phyloP scores from a whole-genome alignment of 805 yeast species.

The Danielia oregonensis region DNA sequence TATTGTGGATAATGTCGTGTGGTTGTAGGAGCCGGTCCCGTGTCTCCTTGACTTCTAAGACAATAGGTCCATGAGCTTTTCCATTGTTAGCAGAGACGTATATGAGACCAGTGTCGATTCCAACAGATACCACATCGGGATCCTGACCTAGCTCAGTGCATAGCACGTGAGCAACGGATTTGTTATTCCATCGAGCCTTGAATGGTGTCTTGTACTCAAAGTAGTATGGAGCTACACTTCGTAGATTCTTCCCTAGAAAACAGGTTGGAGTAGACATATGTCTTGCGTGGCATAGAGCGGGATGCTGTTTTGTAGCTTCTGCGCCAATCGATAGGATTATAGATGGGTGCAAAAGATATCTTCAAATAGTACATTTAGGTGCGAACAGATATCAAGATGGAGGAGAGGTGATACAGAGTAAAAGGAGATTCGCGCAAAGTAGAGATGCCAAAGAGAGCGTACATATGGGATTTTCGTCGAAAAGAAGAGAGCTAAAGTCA shows the following conservation, averaged over 20 bases:
- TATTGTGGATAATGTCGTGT: constrained; percentile 28
- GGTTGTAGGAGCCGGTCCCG: constrained; percentile 5
- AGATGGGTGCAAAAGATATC: neutral
- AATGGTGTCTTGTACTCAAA: constrained; percentile 27
- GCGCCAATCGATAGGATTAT: too few species aligned
- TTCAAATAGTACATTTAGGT: neutral
- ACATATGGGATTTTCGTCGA: too few species aligned
- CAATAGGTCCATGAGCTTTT: constrained; percentile 3
- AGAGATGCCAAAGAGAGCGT: too few species aligned
- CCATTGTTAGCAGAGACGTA: constrained; percentile 21
- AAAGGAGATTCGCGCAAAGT: too few species aligned
- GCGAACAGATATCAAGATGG: too few species aligned
- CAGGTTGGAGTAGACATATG: constrained; percentile 3
- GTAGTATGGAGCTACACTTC: constrained; percentile 36
- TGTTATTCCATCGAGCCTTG: constrained; percentile 38
- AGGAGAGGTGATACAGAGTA: too few species aligned
- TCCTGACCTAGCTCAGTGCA: constrained; percentile 33
- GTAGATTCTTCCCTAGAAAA: constrained; percentile 25
- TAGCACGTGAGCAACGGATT: constrained; percentile 28
- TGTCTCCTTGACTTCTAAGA: constrained; percentile 3
- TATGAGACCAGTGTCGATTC: constrained; percentile 21
- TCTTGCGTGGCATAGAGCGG: neutral
- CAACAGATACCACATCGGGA: constrained; percentile 19
- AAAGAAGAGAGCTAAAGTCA: too few species aligned
- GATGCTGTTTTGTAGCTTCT: too few species aligned